Percentiles rank a stretch among this genome's conserved stretches.
phyloP scores from a whole-genome alignment of 108 stramenopile genomes.

The Seminavis robusta region DNA sequence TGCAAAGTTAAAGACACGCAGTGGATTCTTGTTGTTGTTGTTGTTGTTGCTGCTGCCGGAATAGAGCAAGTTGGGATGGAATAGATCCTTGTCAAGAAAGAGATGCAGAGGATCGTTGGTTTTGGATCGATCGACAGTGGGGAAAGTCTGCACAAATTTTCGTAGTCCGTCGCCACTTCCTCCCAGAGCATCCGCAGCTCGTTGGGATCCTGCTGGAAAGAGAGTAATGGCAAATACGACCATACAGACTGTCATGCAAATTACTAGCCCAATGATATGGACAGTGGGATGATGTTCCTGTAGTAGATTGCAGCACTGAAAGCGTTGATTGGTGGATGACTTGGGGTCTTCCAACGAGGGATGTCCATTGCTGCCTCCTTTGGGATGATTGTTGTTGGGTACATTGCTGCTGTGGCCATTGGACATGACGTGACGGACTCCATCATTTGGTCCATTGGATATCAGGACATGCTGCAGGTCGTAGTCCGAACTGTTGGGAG shows the following conservation, averaged over 20 bases:
- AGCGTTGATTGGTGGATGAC: too few relatives aligned
- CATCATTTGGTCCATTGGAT: conserved; percentile 18
- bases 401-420: too few relatives aligned
- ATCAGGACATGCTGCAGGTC: conserved; percentile 24
- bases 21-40: conserved; percentile 4
- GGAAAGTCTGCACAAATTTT: conserved; percentile 34
- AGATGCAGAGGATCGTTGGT: conserved; percentile 59
- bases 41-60: conserved; percentile 6
- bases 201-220: too few relatives aligned
- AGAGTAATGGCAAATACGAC: neutral
- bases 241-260: neutral
- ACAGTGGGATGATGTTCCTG: neutral
- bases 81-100: conserved; percentile 56
- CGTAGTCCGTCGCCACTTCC: neutral
- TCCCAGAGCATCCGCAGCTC: neutral
- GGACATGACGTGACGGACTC: too few relatives aligned
- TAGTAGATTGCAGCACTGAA: too few relatives aligned
- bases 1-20: conserved; percentile 41
- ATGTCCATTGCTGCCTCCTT: neutral
- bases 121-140: conserved; percentile 48
- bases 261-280: neutral
- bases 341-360: too few relatives aligned
- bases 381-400: neutral
- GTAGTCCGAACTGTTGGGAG: neutral
- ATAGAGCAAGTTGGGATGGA: conserved; percentile 60